Evolutionary conservation across 2,329 filamentous ascomycete genomes (phyloP).

Genomic region (Arthrobotrys megalospora): DNA sequence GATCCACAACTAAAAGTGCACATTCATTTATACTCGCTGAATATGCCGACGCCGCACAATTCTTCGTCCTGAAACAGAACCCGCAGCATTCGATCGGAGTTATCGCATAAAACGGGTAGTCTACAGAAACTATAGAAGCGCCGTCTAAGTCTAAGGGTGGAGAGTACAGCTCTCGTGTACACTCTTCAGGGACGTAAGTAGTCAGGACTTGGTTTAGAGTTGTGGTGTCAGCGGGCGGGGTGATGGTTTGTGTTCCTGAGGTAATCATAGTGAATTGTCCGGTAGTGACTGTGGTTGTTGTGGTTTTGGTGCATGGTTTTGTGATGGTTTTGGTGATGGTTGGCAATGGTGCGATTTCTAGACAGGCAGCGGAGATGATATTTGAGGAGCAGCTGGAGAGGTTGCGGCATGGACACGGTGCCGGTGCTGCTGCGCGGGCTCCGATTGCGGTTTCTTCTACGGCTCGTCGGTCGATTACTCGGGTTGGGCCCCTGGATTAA

Average conservation of each 20-base stretch:
- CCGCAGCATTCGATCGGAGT: constrained; percentile 12
- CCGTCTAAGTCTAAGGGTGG: background rate
- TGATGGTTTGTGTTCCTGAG: background rate
- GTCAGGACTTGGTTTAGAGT: constrained; percentile 2
- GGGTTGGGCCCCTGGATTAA: constrained; percentile 10
- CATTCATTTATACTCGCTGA: background rate
- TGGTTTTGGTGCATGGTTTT: constrained; percentile 1
- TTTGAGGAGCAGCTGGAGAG: constrained; percentile 20
- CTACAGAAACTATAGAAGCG: background rate
- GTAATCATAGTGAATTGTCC: constrained; percentile 15
- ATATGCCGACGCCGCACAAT: constrained; percentile 5
- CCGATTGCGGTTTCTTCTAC: constrained; percentile 6
- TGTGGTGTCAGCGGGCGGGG: background rate
- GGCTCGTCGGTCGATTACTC: constrained; percentile 16
- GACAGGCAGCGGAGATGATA: constrained; percentile 16
- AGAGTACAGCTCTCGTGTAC: background rate
- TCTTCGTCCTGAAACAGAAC: background rate
- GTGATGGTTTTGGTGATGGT: constrained; percentile 2
- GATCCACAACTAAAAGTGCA: constrained; percentile 1
- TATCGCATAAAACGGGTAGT: background rate
- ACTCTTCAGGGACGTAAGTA: constrained; percentile 11
- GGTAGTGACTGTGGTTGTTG: background rate
- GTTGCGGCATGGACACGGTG: background rate
- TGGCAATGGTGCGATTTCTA: background rate
- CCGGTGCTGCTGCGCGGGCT: background rate